Conservation (phyloP, 139 green algal genomes). For the Closterium sp. region DNA sequence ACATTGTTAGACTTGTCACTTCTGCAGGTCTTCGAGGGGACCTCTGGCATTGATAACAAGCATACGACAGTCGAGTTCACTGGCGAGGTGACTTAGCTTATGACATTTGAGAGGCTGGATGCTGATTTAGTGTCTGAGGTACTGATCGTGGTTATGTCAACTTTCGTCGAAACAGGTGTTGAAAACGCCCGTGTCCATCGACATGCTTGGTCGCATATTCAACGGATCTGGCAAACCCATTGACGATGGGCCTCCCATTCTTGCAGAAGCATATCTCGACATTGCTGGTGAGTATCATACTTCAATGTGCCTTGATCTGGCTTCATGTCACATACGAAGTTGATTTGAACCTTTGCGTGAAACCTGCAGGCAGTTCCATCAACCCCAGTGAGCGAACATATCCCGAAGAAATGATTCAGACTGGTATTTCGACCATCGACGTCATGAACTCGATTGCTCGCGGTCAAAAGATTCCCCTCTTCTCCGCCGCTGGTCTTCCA, state of each 20-base stretch:
- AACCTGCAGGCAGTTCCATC: slow-evolving; percentile 79
- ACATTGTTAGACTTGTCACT: not conserved
- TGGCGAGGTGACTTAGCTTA: slow-evolving; percentile 74
- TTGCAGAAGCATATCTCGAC: slow-evolving; percentile 93
- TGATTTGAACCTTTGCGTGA: slow-evolving; percentile 42
- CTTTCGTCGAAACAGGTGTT: slow-evolving; percentile 70
- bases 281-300: slow-evolving; percentile 63
- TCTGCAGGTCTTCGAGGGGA: slow-evolving; percentile 95
- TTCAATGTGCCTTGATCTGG: not conserved
- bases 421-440: slow-evolving; percentile 98
- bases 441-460: slow-evolving; percentile 99
- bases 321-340: not conserved
- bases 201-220: slow-evolving; percentile 99
- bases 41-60: slow-evolving; percentile 93
- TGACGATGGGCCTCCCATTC: slow-evolving; percentile 89
- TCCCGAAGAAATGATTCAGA: slow-evolving; percentile 99
- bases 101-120: not conserved
- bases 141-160: not conserved
- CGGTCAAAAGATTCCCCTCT: slow-evolving; percentile 99
- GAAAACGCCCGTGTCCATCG: slow-evolving; percentile 87
- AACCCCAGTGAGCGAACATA: slow-evolving; percentile 99
- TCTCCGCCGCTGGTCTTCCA: slow-evolving; percentile 92
- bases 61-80: slow-evolving; percentile 96
- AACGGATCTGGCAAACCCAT: slow-evolving; percentile 98
- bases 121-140: not conserved